Evolutionary conservation across 1,139 yeast species (phyloP), one percentile per base, ranked within the genome.

Genomic region (Geotrichum phurueaensis): DNA sequence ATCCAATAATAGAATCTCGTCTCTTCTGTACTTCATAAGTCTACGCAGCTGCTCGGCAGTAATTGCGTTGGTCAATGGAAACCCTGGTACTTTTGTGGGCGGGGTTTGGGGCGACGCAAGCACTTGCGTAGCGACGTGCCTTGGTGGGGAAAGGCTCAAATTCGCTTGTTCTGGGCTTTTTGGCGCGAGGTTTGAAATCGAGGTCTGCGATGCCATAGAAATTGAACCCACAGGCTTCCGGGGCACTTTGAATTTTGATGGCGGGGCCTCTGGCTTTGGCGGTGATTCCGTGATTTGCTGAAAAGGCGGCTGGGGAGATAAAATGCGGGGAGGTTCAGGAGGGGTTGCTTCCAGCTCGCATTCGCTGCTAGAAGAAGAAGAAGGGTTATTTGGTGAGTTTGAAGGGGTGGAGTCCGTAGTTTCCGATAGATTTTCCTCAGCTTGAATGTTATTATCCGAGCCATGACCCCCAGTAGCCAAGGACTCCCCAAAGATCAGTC

Each of bases 1-100:
- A 70, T 91, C 97, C 25, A 91, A 78, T 27, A 88, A 65, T 50
- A 88, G 75, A 15, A 84, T 63, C 3, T 65, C 58, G 7, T 69
- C 68, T 0, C 73, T 71, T 13, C 65, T 67, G 23, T 60, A 56
- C 29, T 57, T 55, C 53, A 74, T 63, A 59, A 73, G 73, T 22
- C 64, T 58, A 3, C 63, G 64, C 33, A 74, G 66, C 31, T 67
- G 66, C 53, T 70, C 72, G 1, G 73, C 67, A 23, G 71, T 68
- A 39, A 74, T 65, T 6, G 70, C 65, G 3, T 69, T 66, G 20
- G 76, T 62, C 25, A 69, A 66, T n/a, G 76, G 75, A 60, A 70
- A 69, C 9, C 66, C 36, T 43, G 59, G 33, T 25, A 23, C 13
- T 15, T 29, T 25, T 29, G 33, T 43, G 15, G 33, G 53, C 15